A percentile compares a stretch with the other conserved stretches of the same genome.
phyloP scores from a whole-genome alignment of 1,284 basidiomycete species.

The Ustilago vetiveriae region DNA sequence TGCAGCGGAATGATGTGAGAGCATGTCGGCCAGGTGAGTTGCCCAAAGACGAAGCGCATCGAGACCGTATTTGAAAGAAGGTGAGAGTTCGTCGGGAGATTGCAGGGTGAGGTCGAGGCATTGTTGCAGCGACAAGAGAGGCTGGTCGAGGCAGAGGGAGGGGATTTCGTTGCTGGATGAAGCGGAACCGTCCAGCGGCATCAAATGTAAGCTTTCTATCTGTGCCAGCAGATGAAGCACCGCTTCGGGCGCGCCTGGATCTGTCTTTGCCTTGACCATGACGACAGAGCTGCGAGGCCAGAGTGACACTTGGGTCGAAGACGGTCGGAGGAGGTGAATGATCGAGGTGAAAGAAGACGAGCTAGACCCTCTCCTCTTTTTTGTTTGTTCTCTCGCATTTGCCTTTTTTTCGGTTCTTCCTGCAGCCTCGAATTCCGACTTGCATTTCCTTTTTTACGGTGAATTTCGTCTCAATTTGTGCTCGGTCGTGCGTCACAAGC shows the following conservation, averaged over 20 bases:
- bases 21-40: slow-evolving; percentile 12
- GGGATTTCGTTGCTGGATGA: slow-evolving; percentile 16
- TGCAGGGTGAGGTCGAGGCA: slow-evolving; percentile 32
- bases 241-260: slow-evolving; percentile 35
- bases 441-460: too few relatives aligned
- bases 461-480: too few relatives aligned
- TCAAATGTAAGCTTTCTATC: slow-evolving; percentile 23
- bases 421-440: slow-evolving; percentile 2
- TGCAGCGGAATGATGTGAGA: slow-evolving; percentile 5
- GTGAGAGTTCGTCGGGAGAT: slow-evolving; percentile 30
- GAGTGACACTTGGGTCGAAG: not conserved
- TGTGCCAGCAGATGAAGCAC: slow-evolving; percentile 34
- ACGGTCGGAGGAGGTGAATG: not conserved
- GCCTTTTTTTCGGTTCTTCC: slow-evolving; percentile 3
- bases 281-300: not conserved
- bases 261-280: slow-evolving; percentile 49
- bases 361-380: slow-evolving; percentile 4
- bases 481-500: too few relatives aligned
- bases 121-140: slow-evolving; percentile 28
- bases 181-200: slow-evolving; percentile 3
- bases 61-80: slow-evolving; percentile 45
- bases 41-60: slow-evolving; percentile 45
- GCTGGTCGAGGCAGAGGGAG: slow-evolving; percentile 10
- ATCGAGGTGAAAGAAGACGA: slow-evolving; percentile 3
- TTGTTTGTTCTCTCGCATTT: too few relatives aligned